Base-by-base conservation (phyloP, 2,329 filamentous ascomycete species). In the Ascochyta clinopodiicola region DNA sequence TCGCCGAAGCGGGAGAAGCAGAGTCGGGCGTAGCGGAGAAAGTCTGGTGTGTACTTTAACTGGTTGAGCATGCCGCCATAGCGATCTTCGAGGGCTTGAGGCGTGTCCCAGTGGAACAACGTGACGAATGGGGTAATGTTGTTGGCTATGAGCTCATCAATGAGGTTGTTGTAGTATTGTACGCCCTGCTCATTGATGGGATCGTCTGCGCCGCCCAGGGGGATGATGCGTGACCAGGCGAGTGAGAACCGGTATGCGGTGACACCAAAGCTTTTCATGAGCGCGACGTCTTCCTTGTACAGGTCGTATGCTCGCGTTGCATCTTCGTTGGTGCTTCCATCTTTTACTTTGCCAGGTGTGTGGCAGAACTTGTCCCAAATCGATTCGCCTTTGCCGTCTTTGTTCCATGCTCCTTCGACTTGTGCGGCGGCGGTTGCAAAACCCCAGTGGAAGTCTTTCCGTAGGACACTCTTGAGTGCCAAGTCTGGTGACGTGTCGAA, bases 371-470 rank as follows among this genome's bases (percentile, higher is more conserved):
- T 74, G 40, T 79, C 77, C 77, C 77, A 79, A 42, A 78, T 77
- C 1, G 77, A 78, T 6, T 66, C 56, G 2, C 78, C 78, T 60
- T 77, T 79, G 12, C 77, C 78, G 36, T 79, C 77, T 37, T 67
- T 66, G 51, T 79, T 57, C 77, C 75, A 78, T 0, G 77, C 76
- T 7, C 78, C 78, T 63, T 79, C 78, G 3, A 78, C 70, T 54
- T 81, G 79, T 55, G 79, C 77, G 1, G 77, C 76, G 1, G 77
- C 75, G 0, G 77, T 79, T 17, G 77, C 77, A 51, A 71, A 79
- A 22, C 77, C 77, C 75, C 75, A 79, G 42, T 73, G 58, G 45
- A 80, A 80, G 55, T 77, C 69, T 4, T 57, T 53, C 3, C 75
- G 74, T 1, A 79, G 66, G 12, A 63, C 52, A 13, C 43, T 31